Conservation (phyloP, 2,329 filamentous ascomycete species). For the Fusarium miscanthi region DNA sequence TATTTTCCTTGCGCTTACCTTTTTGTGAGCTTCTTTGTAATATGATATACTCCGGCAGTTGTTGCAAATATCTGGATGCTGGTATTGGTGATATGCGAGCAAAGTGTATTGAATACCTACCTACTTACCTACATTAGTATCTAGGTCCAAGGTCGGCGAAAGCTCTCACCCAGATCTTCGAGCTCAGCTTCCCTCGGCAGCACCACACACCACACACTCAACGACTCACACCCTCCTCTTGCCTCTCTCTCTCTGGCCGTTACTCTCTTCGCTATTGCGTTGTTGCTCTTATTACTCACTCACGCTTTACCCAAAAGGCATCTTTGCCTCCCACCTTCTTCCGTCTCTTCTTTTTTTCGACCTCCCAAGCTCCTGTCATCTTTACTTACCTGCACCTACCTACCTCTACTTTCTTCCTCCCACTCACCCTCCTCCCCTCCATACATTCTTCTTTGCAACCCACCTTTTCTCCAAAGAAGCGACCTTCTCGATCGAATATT, state of each 20-base stretch:
- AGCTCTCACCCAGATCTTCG: slow-evolving; percentile 28
- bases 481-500: slow-evolving; percentile 17
- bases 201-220: slow-evolving; percentile 40
- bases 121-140: not conserved
- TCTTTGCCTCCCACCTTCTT: slow-evolving; percentile 46
- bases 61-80: slow-evolving; percentile 8
- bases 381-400: slow-evolving; percentile 31
- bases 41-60: not conserved
- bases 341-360: slow-evolving; percentile 35
- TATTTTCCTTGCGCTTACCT: slow-evolving; percentile 5
- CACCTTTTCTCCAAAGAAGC: slow-evolving; percentile 24
- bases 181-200: slow-evolving; percentile 40
- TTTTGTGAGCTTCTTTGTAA: slow-evolving; percentile 14
- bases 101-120: slow-evolving; percentile 6
- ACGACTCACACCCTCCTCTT: slow-evolving; percentile 42
- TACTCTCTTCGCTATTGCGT: slow-evolving; percentile 33
- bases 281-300: slow-evolving; percentile 42
- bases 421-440: slow-evolving; percentile 25
- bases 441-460: slow-evolving; percentile 31
- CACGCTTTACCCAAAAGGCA: slow-evolving; percentile 44
- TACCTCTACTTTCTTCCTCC: slow-evolving; percentile 23
- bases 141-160: slow-evolving; percentile 17
- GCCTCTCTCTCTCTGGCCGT: slow-evolving; percentile 29
- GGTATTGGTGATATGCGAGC: slow-evolving; percentile 25
- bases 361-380: slow-evolving; percentile 36